These are phyloP conservation scores for Apiotrichum siamense DNA, from an alignment of 1,284 basidiomycete genomes.

Conservation along the genomic window DNA sequence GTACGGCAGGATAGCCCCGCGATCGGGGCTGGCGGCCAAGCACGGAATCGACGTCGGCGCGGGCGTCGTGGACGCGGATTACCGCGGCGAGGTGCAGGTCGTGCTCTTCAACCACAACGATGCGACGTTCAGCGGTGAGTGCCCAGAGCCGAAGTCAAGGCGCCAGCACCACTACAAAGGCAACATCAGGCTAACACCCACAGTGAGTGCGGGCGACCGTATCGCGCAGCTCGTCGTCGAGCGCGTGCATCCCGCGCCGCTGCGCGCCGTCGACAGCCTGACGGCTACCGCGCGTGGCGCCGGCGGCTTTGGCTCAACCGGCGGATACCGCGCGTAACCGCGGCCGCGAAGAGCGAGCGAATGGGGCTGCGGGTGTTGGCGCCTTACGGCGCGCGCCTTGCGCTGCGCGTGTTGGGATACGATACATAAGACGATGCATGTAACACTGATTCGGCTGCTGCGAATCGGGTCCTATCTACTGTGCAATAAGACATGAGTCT, in stretches of 20 bases:
- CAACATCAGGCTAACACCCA: neutral
- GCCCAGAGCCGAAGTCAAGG: neutral
- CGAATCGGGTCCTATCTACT: no score
- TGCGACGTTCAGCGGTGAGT: constrained; percentile 74
- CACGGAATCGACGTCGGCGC: constrained; percentile 96
- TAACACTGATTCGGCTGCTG: no score
- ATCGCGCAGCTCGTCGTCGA: constrained; percentile 93
- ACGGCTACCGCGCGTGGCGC: constrained; percentile 75
- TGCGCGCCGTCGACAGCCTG: constrained; percentile 76
- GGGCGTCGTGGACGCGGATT: constrained; percentile 94
- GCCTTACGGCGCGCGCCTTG: no score
- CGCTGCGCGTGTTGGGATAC: neutral
- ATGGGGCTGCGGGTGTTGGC: neutral
- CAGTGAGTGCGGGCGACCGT: constrained; percentile 85
- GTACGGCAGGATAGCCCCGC: constrained; percentile 91
- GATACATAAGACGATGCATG: neutral
- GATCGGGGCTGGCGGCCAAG: constrained; percentile 92
- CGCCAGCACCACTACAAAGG: neutral
- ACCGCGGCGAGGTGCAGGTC: constrained; percentile 87
- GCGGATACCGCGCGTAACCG: constrained; percentile 46
- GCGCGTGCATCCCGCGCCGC: constrained; percentile 75
- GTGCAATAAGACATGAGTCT: neutral
- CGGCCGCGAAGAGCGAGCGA: neutral
- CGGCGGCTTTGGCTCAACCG: constrained; percentile 93
- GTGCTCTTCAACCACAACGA: constrained; percentile 90